A percentile compares a stretch with the other conserved stretches of the same genome.
phyloP scores from a whole-genome alignment of 768 basidiomycete genomes.

The Leucosporidium yakuticum region DNA sequence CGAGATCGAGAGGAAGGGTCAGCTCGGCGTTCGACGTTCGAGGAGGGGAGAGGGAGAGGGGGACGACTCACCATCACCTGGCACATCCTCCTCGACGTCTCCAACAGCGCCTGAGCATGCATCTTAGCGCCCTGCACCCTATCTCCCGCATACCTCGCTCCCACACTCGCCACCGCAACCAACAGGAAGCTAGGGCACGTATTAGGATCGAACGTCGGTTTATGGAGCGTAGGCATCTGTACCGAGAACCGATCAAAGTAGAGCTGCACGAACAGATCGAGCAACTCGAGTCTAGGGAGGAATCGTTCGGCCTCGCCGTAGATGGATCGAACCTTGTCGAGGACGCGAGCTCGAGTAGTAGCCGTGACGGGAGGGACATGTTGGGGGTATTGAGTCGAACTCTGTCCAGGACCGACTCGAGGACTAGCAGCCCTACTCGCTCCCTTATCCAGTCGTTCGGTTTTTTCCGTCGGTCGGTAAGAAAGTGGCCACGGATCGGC shows the following conservation, averaged over 20 bases:
- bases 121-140: slow-evolving; percentile 26
- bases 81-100: slow-evolving; percentile 22
- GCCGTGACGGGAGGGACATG: slow-evolving; percentile 27
- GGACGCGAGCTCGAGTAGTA: neutral
- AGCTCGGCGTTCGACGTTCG: neutral
- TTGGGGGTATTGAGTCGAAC: neutral
- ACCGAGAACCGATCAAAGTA: slow-evolving; percentile 14
- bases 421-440: slow-evolving; percentile 19
- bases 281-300: slow-evolving; percentile 24
- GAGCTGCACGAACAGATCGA: slow-evolving; percentile 30
- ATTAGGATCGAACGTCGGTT: slow-evolving; percentile 33
- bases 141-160: slow-evolving; percentile 27
- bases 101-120: slow-evolving; percentile 29
- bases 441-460: neutral
- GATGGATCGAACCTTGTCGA: neutral
- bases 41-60: too few relatives aligned
- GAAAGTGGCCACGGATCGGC: slow-evolving; percentile 32
- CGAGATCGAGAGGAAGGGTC: neutral
- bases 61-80: slow-evolving; percentile 11
- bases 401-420: neutral
- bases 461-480: slow-evolving; percentile 23
- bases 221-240: slow-evolving; percentile 24
- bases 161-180: slow-evolving; percentile 29
- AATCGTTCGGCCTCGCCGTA: slow-evolving; percentile 20
- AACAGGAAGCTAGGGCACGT: slow-evolving; percentile 29